A percentile compares a stretch with the other conserved stretches of the same genome.
phyloP scores from a whole-genome alignment of 208 protist species.

The Herpetomonas muscarum region DNA sequence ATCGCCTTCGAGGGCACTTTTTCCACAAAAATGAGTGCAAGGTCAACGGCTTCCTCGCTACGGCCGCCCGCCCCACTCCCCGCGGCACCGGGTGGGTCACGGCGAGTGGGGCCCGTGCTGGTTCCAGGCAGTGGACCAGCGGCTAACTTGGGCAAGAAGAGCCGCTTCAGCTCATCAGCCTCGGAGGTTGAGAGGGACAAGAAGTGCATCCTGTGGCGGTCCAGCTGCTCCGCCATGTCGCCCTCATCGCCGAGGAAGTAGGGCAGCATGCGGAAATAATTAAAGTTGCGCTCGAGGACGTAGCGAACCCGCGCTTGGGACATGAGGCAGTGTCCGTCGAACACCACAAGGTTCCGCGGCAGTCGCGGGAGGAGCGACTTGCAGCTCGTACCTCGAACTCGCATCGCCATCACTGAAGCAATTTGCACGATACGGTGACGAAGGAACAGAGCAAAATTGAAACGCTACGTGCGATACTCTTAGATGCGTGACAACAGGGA shows the following conservation, averaged over 20 bases:
- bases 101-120: neutral
- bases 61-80: constrained; percentile 1
- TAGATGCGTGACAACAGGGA: no score
- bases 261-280: constrained; percentile 56
- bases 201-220: constrained; percentile 63
- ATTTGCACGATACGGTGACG: no score
- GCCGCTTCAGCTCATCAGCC: constrained; percentile 37
- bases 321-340: constrained; percentile 77
- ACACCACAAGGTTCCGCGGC: constrained; percentile 70
- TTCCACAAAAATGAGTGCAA: constrained; percentile 69
- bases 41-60: constrained; percentile 28
- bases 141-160: constrained; percentile 25
- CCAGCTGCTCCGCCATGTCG: constrained; percentile 28
- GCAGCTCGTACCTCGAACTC: constrained; percentile 40
- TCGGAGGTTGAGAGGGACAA: constrained; percentile 53
- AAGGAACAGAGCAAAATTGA: no score
- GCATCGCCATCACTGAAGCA: constrained; percentile 10
- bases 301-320: constrained; percentile 67
- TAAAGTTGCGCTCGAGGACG: constrained; percentile 83
- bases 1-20: constrained; percentile 54
- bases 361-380: constrained; percentile 44
- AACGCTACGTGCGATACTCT: no score
- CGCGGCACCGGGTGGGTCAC: neutral
- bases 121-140: neutral
- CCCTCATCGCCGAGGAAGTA: constrained; percentile 19